Conservation (phyloP, 148 eudicot genomes). For the Diospyros kaki region DNA sequence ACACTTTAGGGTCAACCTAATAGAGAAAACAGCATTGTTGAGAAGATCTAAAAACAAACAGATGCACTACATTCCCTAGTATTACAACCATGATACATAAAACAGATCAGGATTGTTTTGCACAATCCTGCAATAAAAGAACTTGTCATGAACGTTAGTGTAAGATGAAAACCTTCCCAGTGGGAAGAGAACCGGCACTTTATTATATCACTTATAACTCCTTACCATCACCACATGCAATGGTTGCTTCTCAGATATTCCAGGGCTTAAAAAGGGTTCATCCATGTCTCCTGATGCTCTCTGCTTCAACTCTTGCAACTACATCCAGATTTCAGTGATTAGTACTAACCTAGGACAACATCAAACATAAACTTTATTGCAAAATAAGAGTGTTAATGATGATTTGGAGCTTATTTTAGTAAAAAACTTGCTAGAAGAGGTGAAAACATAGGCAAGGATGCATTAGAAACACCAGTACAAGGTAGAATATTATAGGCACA, state of each 20-base stretch:
- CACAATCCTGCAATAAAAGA: not conserved
- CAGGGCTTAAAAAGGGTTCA: slow-evolving; percentile 65
- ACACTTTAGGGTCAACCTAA: slow-evolving; percentile 82
- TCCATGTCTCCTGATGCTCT: slow-evolving; percentile 82
- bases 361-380: not conserved
- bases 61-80: not conserved
- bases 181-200: not conserved
- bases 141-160: not conserved
- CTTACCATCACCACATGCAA: slow-evolving; percentile 98
- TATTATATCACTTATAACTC: not conserved
- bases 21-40: slow-evolving; percentile 11
- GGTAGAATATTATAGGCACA: not conserved
- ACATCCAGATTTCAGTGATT: slow-evolving; percentile 14
- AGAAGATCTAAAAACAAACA: not conserved
- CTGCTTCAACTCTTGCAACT: slow-evolving; percentile 92
- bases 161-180: not conserved
- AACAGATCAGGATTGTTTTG: not conserved
- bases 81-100: not conserved
- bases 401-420: not conserved
- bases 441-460: slow-evolving; percentile 2
- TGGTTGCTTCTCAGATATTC: slow-evolving; percentile 92
- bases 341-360: slow-evolving; percentile 6
- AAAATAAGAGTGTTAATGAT: not conserved
- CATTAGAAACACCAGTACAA: not conserved
- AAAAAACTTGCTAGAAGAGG: not conserved